A percentile compares a stretch with the other conserved stretches of the same genome.
Evolutionary conservation across 2,329 filamentous ascomycete genomes (phyloP).

Genomic region (Fusarium hostae): DNA sequence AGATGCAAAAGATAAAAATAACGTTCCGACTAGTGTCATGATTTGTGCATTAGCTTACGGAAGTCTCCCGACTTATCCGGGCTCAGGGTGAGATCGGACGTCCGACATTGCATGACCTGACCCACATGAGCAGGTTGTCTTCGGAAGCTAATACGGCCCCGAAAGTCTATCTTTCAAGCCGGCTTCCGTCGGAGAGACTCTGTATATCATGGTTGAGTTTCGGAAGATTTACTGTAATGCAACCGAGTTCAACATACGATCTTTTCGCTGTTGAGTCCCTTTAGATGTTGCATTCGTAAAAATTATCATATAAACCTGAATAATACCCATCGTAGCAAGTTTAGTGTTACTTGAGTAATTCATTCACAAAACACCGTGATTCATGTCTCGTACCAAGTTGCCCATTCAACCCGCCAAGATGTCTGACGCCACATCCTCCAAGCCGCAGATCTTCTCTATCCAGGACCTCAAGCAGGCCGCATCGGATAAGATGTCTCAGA

Average conservation of each 20-base stretch:
- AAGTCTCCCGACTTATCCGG: neutral
- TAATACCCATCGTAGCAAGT: too few relatives aligned
- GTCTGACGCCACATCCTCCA: neutral
- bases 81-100: neutral
- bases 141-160: neutral
- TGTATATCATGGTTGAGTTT: neutral
- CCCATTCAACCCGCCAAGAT: neutral
- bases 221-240: neutral
- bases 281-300: neutral
- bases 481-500: constrained; percentile 5
- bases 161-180: neutral
- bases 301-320: neutral
- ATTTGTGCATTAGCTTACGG: neutral
- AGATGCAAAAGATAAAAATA: neutral
- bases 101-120: neutral
- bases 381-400: neutral
- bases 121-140: neutral
- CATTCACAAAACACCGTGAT: neutral
- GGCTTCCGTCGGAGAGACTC: neutral
- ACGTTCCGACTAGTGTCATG: neutral
- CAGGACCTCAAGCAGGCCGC: constrained; percentile 4
- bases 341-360: neutral
- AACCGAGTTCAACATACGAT: neutral
- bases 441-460: neutral
- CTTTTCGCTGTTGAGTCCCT: neutral